Base-by-base conservation (phyloP, 2,329 filamentous ascomycete genomes). In the Botrytis byssoidea region DNA sequence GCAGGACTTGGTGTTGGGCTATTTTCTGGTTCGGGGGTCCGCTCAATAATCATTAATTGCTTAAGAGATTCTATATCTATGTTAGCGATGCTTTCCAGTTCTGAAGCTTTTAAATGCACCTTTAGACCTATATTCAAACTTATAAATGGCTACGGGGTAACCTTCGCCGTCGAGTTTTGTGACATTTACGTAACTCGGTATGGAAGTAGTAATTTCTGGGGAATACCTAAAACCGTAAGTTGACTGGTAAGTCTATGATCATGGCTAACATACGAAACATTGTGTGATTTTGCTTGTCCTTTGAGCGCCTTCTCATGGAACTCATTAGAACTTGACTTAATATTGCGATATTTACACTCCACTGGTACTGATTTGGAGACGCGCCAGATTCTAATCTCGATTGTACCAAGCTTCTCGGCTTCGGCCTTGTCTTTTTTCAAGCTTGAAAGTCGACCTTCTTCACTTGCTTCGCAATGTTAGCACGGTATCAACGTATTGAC, bases 241-340 rank as follows among this genome's bases (percentile, higher is more conserved):
- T 25, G 29, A 16, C 22, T 37, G 14, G 46, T 1, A 55, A 18
- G n/a, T 35, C 3, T 3, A 46, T 35, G 10, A 12, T 25, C 1
- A 40, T 70, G 8, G 48, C 46, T 51, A 22, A 73, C 71, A 42
- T 73, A 73, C 71, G 51, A 60, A 44, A 70, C 59, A 6, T 20
- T 32, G 18, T 73, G 71, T 4, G 71, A 70, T 42, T 70, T 70
- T 3, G 65, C 66, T 42, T 73, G 35, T 3, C 71, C 66, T 46
- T 73, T 73, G 3, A 73, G 35, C 35, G 57, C 66, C 29, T 70
- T 73, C 59, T 73, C 71, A 51, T 73, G 66, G 9, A 73, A 68
- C n/a, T 29, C 44, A n/a, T 9, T n/a, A 22, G 44, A 14, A 18
- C 9, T 42, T 14, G 40, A 42, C 14, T 42, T 42, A 5, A 44